phyloP scores from a whole-genome alignment of 2,329 filamentous ascomycete genomes.

The Pestalotiopsis fici region DNA sequence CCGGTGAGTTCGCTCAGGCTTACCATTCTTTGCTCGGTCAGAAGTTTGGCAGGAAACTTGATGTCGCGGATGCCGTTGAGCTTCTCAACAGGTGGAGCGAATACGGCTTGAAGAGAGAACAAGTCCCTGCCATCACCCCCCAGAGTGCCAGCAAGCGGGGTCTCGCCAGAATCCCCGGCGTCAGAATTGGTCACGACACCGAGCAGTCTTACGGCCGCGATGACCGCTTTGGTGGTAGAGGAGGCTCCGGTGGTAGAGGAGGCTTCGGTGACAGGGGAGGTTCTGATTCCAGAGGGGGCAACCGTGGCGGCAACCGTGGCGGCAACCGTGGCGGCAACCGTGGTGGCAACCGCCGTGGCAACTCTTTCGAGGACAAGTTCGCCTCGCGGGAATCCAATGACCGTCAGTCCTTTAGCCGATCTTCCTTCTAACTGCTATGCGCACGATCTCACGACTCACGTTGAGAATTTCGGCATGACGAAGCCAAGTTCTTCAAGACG shows the following conservation, averaged over 20 bases:
- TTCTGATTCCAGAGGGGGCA: constrained; percentile 14
- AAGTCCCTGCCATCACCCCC: constrained; percentile 43
- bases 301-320: background rate
- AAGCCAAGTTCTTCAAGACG: background rate
- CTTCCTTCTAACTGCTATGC: background rate
- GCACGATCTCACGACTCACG: background rate
- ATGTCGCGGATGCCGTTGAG: constrained; percentile 38
- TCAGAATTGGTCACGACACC: constrained; percentile 24
- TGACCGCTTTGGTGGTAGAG: background rate
- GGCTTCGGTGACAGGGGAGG: constrained; percentile 8
- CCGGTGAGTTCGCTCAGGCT: constrained; percentile 40
- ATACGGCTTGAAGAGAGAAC: constrained; percentile 51
- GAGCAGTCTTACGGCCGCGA: background rate
- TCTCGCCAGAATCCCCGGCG: constrained; percentile 24
- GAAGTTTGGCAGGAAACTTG: constrained; percentile 37
- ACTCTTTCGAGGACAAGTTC: background rate
- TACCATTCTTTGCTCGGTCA: constrained; percentile 62
- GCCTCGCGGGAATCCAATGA: background rate
- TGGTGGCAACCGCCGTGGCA: background rate
- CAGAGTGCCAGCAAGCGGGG: constrained; percentile 22
- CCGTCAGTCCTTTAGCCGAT: background rate
- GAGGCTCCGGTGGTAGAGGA: constrained; percentile 7
- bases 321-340: background rate
- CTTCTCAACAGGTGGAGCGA: constrained; percentile 55
- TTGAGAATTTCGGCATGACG: background rate